Evolutionary conservation across 1,139 yeast species (phyloP), one percentile per base, ranked within the genome.

Genomic region (Arxiozyma slooffiae): DNA sequence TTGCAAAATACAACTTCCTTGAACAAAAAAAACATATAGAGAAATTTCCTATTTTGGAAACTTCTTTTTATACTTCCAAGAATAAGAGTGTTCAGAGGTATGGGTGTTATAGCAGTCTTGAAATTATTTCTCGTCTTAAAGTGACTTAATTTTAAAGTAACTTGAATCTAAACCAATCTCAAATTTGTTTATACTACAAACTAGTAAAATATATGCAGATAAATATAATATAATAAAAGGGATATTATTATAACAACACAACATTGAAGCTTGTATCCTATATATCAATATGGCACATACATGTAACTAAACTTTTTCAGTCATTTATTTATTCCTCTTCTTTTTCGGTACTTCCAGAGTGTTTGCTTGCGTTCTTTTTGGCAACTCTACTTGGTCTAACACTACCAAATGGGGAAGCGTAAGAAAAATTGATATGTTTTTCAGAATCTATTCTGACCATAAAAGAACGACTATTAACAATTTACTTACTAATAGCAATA

Each of bases 381-480:
- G 94, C 94, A 71, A 88, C 96, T 83, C 98, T 94, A 76, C 99
- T 98, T 68, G 98, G 94, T 81, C 98, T 92, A 69, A 96, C 98
- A 80, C 98, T 98, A 75, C 98, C 98, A 88, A 87, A 92, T 77
- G 99, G 98, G 65, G 98, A 92, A 76, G 87, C 88, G 74, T 90
- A 85, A 70, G 98, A 95, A 69, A 92, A 92, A 82, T 92, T 98
- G 78, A 92, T 89, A 88, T 94, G 98, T 86, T 92, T 92, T 80
- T 92, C 98, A 66, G 98, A 90, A 79, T 92, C 99, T 75, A 92
- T 85, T 82, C 99, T 94, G 63, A 92, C 99, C 82, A 90, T 86
- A 92, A 92, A 92, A 63, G 97, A 90, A 77, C 98, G 97, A 66
- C 92, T 86, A 80, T 84, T 86, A 76, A 92, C 99, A 68, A 89